These are phyloP conservation scores for Didymella keratinophila DNA, from an alignment of 2,329 filamentous ascomycete genomes.

Conservation along the genomic window DNA sequence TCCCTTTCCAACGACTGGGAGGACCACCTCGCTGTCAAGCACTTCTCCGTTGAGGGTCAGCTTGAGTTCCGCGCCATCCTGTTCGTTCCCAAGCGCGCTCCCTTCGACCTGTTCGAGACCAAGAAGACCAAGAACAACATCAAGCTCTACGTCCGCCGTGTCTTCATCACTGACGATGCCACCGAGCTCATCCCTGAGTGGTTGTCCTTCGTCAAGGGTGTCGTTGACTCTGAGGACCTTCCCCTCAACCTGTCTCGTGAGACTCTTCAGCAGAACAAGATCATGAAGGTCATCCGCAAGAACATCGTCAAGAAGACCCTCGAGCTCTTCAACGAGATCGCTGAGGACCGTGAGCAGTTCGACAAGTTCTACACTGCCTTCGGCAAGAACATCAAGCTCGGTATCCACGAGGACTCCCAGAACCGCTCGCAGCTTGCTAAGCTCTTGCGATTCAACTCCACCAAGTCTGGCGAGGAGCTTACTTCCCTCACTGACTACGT, in stretches of 20 bases:
- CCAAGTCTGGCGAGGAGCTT: slow-evolving; percentile 95
- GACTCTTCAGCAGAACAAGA: slow-evolving; percentile 99
- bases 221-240: slow-evolving; percentile 99
- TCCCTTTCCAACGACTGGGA: slow-evolving; percentile 99
- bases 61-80: slow-evolving; percentile 99
- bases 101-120: slow-evolving; percentile 99
- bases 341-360: slow-evolving; percentile 99
- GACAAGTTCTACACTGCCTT: slow-evolving; percentile 99
- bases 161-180: slow-evolving; percentile 99
- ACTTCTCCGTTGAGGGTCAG: slow-evolving; percentile 99
- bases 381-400: slow-evolving; percentile 99
- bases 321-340: slow-evolving; percentile 98
- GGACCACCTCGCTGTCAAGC: slow-evolving; percentile 99
- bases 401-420: slow-evolving; percentile 99
- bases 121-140: slow-evolving; percentile 99
- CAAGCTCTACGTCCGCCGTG: slow-evolving; percentile 99
- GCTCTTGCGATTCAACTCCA: slow-evolving; percentile 98
- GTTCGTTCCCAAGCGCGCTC: slow-evolving; percentile 99
- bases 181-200: slow-evolving; percentile 99
- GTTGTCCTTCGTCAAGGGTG: slow-evolving; percentile 99
- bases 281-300: slow-evolving; percentile 99
- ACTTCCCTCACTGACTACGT: slow-evolving; percentile 97
- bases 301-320: slow-evolving; percentile 99
- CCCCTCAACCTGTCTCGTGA: slow-evolving; percentile 99
- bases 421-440: slow-evolving; percentile 93